Conservation (phyloP, 2,329 filamentous ascomycete genomes). For the Beauveria brongniartii region DNA sequence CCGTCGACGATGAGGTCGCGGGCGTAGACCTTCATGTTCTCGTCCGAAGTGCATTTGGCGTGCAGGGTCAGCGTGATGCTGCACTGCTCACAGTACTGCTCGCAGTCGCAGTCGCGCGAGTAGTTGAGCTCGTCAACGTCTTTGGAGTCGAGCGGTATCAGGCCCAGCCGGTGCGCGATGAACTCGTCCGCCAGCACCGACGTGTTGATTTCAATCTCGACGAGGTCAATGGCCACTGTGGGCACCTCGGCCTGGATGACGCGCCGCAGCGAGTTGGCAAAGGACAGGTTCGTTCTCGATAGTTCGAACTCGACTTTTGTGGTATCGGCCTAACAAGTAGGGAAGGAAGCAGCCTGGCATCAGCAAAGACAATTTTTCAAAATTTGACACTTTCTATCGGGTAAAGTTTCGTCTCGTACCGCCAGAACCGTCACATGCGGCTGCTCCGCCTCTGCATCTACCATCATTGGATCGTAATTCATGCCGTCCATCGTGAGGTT, state of each 20-base stretch:
- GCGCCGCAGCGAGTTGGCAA: conserved; percentile 87
- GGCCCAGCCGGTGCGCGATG: conserved; percentile 81
- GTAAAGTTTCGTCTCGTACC: conserved; percentile 29
- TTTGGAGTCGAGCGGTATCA: conserved; percentile 80
- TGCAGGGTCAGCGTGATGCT: conserved; percentile 78
- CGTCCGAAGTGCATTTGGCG: conserved; percentile 75
- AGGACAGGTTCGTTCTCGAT: conserved; percentile 77
- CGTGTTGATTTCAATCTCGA: conserved; percentile 87
- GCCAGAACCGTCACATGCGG: conserved; percentile 53
- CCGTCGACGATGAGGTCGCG: conserved; percentile 72
- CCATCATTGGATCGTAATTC: conserved; percentile 54
- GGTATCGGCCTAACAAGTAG: conserved; percentile 57
- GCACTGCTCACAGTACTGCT: conserved; percentile 89
- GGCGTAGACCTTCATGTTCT: conserved; percentile 90
- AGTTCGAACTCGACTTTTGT: conserved; percentile 88
- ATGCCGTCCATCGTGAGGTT: conserved; percentile 34
- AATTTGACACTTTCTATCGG: neutral
- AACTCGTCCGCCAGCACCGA: conserved; percentile 97
- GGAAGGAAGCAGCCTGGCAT: conserved; percentile 1
- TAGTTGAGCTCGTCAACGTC: conserved; percentile 78
- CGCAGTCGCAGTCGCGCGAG: conserved; percentile 92
- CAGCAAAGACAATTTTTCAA: conserved; percentile 5
- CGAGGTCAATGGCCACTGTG: conserved; percentile 88
- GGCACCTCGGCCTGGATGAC: conserved; percentile 90
- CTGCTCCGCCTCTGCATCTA: conserved; percentile 49